Evolutionary conservation across 768 basidiomycete species (phyloP).

Genomic region (Macrocybe gigantea): DNA sequence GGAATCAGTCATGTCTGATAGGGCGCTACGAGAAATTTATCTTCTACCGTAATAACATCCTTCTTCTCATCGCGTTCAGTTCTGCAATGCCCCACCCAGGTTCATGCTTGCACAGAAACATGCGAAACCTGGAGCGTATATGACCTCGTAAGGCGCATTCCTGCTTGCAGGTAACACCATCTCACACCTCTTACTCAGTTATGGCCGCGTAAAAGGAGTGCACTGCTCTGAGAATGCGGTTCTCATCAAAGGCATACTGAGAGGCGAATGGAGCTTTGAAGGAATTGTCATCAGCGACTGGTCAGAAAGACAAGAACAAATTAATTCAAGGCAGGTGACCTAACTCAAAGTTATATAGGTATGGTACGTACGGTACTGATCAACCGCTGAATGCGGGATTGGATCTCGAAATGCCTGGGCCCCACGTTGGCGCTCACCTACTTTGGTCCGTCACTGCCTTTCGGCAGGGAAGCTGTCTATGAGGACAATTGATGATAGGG

Average conservation of each 20-base stretch:
- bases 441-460: conserved; percentile 30
- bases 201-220: conserved; percentile 66
- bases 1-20: conserved; percentile 56
- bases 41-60: conserved; percentile 48
- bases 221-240: conserved; percentile 66
- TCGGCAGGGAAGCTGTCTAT: conserved; percentile 42
- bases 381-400: conserved; percentile 66
- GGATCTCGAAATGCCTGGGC: conserved; percentile 76
- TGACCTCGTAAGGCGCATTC: conserved; percentile 47
- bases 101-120: conserved; percentile 66
- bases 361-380: conserved; percentile 68
- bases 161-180: neutral
- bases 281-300: conserved; percentile 77
- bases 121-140: conserved; percentile 57
- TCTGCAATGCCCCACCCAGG: conserved; percentile 16
- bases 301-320: conserved; percentile 23
- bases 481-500: conserved; percentile 44
- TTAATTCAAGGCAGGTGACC: no score
- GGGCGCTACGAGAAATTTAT: conserved; percentile 69
- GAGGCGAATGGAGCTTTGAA: conserved; percentile 69
- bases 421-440: conserved; percentile 60
- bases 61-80: neutral
- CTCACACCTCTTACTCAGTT: conserved; percentile 29
- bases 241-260: conserved; percentile 57
- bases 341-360: conserved; percentile 32